Base-by-base conservation (phyloP, 805 yeast species). In the Teunomyces funiuensis region DNA sequence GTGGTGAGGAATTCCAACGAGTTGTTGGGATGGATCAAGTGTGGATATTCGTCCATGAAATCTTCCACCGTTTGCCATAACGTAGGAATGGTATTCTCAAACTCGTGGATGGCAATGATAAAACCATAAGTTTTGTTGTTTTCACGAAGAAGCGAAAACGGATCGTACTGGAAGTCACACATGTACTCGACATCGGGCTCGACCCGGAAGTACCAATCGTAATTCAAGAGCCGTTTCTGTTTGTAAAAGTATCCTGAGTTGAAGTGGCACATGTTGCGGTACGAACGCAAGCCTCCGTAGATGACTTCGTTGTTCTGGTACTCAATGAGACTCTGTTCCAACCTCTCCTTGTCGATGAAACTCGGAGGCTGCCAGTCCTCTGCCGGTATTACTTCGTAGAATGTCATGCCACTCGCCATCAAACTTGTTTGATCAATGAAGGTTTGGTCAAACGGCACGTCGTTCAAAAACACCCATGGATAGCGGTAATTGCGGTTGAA, bases 231-330 rank as follows among this genome's bases (percentile, higher is more conserved):
- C 31, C 67, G 65, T 22, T 70, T 67, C 45, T 79, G 68, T 36
- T 68, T 67, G 57, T 71, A 79, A 52, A 78, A 80, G 44, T 65
- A 66, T 1, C 93, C 93, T 6, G 83, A 73, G 60, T 84, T 83
- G 64, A 80, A 85, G 34, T 88, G 80, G 60, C 95, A 85, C 85
- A 80, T 80, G 55, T 77, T 78, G 39, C 83, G 54, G 52, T 80
- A 80, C 10, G 76, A 68, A 46, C 64, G 64, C n/a, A 68, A 60
- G 8, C 66, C 71, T 9, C 85, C 85, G 47, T 71, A 71, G 9
- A 70, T 62, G 5, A 71, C 60, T n/a, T 54, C 51, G 15, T 53
- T 39, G 4, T 33, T 15, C 18, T 36, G 40, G 5, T 66, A 54
- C 19, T 58, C 37, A 1, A 34, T 30, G 19, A 71, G 40, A 40